These are phyloP conservation scores for Xylaria multiplex DNA, from an alignment of 2,329 filamentous ascomycete genomes.

Conservation along the genomic window DNA sequence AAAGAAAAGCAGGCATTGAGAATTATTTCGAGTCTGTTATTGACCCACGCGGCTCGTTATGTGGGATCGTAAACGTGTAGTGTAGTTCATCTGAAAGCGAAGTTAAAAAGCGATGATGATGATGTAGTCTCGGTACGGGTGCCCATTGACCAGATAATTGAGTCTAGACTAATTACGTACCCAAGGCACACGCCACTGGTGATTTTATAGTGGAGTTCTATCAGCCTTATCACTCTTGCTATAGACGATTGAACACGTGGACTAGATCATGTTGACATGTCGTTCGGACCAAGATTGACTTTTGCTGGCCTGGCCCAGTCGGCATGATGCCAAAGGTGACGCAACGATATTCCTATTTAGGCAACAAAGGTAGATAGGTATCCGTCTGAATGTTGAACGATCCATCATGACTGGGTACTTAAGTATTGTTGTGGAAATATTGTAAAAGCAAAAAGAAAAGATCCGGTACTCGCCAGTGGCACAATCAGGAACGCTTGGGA, in stretches of 20 bases:
- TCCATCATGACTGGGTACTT: no score
- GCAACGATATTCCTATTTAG: constrained; percentile 16
- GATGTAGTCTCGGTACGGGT: no score
- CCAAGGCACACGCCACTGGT: not conserved
- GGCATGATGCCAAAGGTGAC: constrained; percentile 11
- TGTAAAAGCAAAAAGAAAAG: no score
- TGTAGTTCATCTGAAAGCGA: not conserved
- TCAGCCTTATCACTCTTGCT: constrained; percentile 22
- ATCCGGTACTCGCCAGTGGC: no score
- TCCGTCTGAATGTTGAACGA: no score
- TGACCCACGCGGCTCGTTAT: no score
- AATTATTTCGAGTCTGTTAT: not conserved
- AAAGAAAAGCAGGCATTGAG: not conserved
- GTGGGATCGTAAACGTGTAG: no score
- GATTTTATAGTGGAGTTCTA: constrained; percentile 13
- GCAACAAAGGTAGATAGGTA: constrained; percentile 4
- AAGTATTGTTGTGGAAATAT: no score
- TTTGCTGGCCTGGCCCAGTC: not conserved
- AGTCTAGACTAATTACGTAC: constrained; percentile 1
- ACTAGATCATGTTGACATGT: constrained; percentile 2
- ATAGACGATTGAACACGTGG: constrained; percentile 14
- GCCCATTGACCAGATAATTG: not conserved
- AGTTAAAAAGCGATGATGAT: not conserved
- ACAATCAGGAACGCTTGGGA: no score
- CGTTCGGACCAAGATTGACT: constrained; percentile 8